These are phyloP conservation scores for Flaveria ramosissima DNA, from an alignment of 129 eudicot species.

Conservation along the genomic window DNA sequence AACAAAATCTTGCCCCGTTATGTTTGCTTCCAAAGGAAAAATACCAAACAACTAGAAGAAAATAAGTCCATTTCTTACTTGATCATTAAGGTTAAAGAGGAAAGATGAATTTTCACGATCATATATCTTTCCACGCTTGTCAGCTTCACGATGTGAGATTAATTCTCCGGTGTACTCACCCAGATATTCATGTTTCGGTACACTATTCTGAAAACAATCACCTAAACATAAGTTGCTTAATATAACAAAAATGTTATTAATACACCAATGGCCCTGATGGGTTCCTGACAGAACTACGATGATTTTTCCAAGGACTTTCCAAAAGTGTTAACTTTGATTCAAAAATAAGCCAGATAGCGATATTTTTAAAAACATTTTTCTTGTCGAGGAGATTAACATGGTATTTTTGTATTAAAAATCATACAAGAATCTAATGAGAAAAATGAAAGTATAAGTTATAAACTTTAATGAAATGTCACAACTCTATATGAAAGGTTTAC, in stretches of 20 bases:
- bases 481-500: too few species aligned
- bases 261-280: background rate
- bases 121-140: constrained; percentile 84
- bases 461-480: background rate
- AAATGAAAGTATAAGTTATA: background rate
- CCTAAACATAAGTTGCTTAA: constrained; percentile 22
- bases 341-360: background rate
- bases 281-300: background rate
- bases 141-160: constrained; percentile 92
- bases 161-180: constrained; percentile 97
- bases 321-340: background rate
- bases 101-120: constrained; percentile 85
- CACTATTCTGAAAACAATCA: constrained; percentile 59
- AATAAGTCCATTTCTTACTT: constrained; percentile 39
- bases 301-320: background rate
- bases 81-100: constrained; percentile 83
- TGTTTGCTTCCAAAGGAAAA: background rate
- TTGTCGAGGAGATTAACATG: background rate
- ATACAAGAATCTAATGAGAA: background rate
- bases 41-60: background rate
- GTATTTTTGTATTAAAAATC: background rate
- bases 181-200: constrained; percentile 81
- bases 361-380: background rate
- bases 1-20: background rate
- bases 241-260: background rate